Base-by-base conservation (phyloP, 768 basidiomycete species). In the Agrocybe chaxingu region DNA sequence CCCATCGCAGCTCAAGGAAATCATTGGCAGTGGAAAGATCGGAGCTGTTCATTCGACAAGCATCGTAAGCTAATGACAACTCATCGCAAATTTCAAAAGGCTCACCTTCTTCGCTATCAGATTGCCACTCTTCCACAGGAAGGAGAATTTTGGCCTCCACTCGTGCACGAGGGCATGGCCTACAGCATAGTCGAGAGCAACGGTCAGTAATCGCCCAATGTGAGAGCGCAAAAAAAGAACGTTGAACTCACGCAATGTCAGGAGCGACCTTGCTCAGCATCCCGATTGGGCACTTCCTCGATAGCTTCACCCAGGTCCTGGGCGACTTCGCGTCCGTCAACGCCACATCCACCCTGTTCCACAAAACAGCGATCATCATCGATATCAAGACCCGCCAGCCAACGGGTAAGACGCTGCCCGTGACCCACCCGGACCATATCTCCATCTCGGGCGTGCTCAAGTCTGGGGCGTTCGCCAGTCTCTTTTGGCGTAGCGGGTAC, bases 1-100 rank as follows among this genome's bases (percentile, higher is more conserved):
- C 1, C 24, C 16, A 10, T 34, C 42, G 8, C 24, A 41, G 68
- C 54, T 65, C 19, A 70, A 68, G 53, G 58, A 62, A 33, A 49
- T 70, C 8, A 52, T 70, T 18, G 60, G 58, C 6, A 57, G 57
- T 8, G 70, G 69, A 1, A 52, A 57, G 32, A 64, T 70, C 31
- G 70, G 68, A 2, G 60, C 64, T 42, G 51, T 71, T 7, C 44
- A 60, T 3, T 66, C 67, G 13, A 60, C 64, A 0, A 62, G 32
- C 30, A 48, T 66, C 18, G 66, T 66, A 29, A 36, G 41, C 41
- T 36, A 24, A 1, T 24, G 24, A 24, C 24, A 24, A 24, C 10
- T 33, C 12, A 42, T 19, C 7, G 3, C 11, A 7, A 16, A 18
- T n/a, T 34, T 19, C 9, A 13, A 36, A 50, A 16, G 16, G 16